Conservation (phyloP, 331 rosid species). For the Quercus tomentella region DNA sequence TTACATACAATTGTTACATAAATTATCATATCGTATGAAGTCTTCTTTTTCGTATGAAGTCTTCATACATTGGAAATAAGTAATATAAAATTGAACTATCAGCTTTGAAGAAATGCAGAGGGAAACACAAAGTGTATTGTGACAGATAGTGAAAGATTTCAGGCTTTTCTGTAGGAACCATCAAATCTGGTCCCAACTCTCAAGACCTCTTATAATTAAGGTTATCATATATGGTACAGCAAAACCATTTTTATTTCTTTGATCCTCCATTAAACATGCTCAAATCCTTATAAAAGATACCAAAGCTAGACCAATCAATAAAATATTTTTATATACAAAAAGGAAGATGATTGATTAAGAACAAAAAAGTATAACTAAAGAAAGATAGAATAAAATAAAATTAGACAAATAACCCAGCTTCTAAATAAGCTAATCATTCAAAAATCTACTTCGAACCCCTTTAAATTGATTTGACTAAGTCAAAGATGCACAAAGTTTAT, state of each 20-base stretch:
- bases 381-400: conserved; percentile 3
- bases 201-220: not conserved
- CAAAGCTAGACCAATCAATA: conserved; percentile 26
- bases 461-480: conserved; percentile 38
- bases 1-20: too few species aligned
- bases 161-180: not conserved
- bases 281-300: conserved; percentile 38
- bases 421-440: conserved; percentile 12
- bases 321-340: not conserved
- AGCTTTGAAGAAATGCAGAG: conserved; percentile 23
- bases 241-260: not conserved
- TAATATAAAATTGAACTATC: too few species aligned
- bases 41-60: too few species aligned
- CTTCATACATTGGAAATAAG: too few species aligned
- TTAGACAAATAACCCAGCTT: not conserved
- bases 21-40: too few species aligned
- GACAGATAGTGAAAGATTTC: conserved; percentile 35
- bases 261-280: not conserved
- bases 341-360: conserved; percentile 21
- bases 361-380: not conserved
- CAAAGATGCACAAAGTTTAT: conserved; percentile 23
- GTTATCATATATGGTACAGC: not conserved
- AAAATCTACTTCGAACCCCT: not conserved
- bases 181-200: not conserved
- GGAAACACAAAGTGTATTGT: conserved; percentile 21